A percentile compares a stretch with the other conserved stretches of the same genome.
These are phyloP conservation scores for Areca catechu DNA, from an alignment of 176 grass and related monocot species.

Conservation along the genomic window DNA sequence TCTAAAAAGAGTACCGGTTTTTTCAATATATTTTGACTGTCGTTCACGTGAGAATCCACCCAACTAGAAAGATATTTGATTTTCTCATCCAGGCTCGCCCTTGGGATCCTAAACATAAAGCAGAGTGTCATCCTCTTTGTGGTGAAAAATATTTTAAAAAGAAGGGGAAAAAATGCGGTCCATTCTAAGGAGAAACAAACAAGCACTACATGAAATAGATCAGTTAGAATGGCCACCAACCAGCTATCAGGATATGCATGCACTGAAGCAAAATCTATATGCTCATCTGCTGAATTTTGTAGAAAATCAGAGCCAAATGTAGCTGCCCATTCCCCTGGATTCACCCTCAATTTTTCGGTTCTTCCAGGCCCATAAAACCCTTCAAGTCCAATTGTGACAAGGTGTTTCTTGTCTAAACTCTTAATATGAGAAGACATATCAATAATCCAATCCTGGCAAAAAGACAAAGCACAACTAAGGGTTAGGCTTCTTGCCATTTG, in stretches of 20 bases:
- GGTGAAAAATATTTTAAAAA: neutral
- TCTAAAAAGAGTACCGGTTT: slow-evolving; percentile 89
- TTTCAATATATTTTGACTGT: slow-evolving; percentile 55
- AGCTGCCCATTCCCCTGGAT: slow-evolving; percentile 81
- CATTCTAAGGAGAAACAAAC: neutral
- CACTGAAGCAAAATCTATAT: slow-evolving; percentile 91
- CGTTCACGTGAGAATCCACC: slow-evolving; percentile 84
- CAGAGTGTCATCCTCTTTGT: neutral
- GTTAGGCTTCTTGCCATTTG: too few relatives aligned
- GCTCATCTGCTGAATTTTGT: slow-evolving; percentile 60
- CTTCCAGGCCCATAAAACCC: slow-evolving; percentile 74
- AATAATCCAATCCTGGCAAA: slow-evolving; percentile 63
- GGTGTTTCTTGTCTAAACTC: slow-evolving; percentile 64
- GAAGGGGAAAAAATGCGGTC: too few relatives aligned
- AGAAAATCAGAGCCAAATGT: slow-evolving; percentile 86
- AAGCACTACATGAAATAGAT: neutral
- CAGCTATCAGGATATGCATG: slow-evolving; percentile 97
- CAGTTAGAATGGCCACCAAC: slow-evolving; percentile 2
- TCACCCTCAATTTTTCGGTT: slow-evolving; percentile 35
- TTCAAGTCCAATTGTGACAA: slow-evolving; percentile 81
- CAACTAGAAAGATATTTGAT: slow-evolving; percentile 67
- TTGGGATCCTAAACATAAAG: slow-evolving; percentile 59
- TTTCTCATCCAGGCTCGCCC: slow-evolving; percentile 63
- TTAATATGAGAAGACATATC: slow-evolving; percentile 83
- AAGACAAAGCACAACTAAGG: neutral